Percentiles rank a stretch among this genome's conserved stretches.
phyloP scores from a whole-genome alignment of 352 stramenopile genomes.

The Pythium brachiatum region DNA sequence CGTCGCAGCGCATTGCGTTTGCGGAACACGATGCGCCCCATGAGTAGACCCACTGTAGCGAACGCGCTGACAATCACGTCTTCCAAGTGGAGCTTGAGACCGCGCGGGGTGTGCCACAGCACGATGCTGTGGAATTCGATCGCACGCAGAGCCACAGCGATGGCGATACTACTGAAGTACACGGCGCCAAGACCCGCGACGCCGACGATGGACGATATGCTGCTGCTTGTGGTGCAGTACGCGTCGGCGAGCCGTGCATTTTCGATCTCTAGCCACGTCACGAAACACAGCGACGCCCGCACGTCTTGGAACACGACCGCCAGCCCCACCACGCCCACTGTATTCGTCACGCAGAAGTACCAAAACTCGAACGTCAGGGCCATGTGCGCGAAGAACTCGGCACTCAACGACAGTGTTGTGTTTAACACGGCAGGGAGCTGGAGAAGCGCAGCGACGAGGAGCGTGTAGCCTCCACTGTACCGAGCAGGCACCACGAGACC shows the following conservation, averaged over 20 bases:
- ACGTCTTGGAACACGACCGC: neutral
- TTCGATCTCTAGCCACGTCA: constrained; percentile 6
- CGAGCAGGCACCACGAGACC: neutral
- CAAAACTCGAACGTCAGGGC: constrained; percentile 11
- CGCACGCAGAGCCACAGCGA: neutral
- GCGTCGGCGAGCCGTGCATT: constrained; percentile 1
- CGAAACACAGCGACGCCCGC: neutral
- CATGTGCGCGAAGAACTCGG: constrained; percentile 1
- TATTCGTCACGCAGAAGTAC: constrained; percentile 7
- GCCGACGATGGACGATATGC: neutral
- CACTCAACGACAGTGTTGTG: neutral
- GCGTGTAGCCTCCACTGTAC: neutral
- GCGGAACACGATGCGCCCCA: constrained; percentile 3
- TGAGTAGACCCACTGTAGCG: neutral
- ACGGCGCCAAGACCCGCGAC: neutral
- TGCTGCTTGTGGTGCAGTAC: neutral
- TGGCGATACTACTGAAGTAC: neutral
- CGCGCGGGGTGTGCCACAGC: neutral
- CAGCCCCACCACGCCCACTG: neutral
- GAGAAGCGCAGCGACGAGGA: neutral
- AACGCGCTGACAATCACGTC: constrained; percentile 8
- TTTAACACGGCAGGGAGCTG: neutral
- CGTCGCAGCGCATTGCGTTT: constrained; percentile 6
- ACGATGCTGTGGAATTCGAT: neutral
- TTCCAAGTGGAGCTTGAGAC: neutral